phyloP scores from a whole-genome alignment of 2,329 filamentous ascomycete species.

The Diaporthe australafricana region DNA sequence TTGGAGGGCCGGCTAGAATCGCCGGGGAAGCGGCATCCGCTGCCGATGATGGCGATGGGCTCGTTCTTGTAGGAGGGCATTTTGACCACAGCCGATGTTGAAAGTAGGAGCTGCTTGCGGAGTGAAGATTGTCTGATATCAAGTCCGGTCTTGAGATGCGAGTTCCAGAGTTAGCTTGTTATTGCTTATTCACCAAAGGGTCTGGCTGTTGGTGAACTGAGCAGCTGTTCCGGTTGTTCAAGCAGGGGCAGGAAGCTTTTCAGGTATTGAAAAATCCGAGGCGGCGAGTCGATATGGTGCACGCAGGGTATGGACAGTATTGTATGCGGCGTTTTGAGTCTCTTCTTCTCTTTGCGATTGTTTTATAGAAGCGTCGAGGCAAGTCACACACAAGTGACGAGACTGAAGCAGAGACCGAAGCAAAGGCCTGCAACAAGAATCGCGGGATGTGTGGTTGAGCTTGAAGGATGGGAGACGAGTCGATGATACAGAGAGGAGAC shows the following conservation, averaged over 20 bases:
- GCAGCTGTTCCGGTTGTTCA: background rate
- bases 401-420: slow-evolving; percentile 25
- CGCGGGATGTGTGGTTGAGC: background rate
- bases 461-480: background rate
- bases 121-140: background rate
- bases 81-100: background rate
- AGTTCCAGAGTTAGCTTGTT: background rate
- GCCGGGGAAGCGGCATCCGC: slow-evolving; percentile 54
- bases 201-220: background rate
- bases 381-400: background rate
- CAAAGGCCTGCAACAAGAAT: slow-evolving; percentile 16
- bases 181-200: background rate
- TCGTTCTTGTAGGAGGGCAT: slow-evolving; percentile 39
- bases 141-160: background rate
- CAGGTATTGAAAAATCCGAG: background rate
- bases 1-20: slow-evolving; percentile 47
- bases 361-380: background rate
- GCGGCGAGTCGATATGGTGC: background rate
- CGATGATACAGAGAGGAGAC: background rate
- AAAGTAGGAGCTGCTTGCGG: background rate
- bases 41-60: slow-evolving; percentile 57
- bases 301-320: background rate
- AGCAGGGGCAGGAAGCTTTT: background rate
- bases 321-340: background rate
- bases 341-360: background rate